These are phyloP conservation scores for Lolium rigidum DNA, from an alignment of 176 grass and related monocot genomes.

Conservation along the genomic window DNA sequence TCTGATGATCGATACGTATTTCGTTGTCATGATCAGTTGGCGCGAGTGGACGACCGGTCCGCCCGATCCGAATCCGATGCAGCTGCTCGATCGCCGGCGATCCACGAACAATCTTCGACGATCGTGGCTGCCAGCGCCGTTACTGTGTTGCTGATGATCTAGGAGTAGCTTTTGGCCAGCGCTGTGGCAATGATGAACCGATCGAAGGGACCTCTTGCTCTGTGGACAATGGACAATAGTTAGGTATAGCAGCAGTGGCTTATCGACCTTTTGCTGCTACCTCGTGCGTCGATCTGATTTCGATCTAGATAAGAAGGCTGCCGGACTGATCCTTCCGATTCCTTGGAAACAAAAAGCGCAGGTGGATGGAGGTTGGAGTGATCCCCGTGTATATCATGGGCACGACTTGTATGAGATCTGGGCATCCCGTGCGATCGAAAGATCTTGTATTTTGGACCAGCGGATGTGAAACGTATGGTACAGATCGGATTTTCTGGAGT, in stretches of 20 bases:
- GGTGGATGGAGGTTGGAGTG: background rate
- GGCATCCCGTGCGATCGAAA: too few species aligned
- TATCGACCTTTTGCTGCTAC: background rate
- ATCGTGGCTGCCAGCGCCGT: background rate
- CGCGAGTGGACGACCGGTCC: background rate
- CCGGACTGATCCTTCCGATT: background rate
- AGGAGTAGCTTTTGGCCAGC: background rate
- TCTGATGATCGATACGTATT: background rate
- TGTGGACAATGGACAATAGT: background rate
- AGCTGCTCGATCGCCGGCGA: background rate
- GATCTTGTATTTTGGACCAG: too few species aligned
- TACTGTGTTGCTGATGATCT: too few species aligned
- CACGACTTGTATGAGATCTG: too few species aligned
- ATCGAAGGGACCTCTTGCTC: background rate
- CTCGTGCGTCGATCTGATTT: background rate
- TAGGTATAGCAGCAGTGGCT: conserved; percentile 11
- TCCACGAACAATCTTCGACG: too few species aligned
- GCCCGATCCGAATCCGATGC: background rate
- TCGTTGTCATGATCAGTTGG: background rate
- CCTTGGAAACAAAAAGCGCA: conserved; percentile 16
- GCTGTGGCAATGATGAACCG: background rate
- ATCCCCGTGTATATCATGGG: background rate
- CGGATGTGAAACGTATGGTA: too few species aligned
- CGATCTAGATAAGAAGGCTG: background rate
- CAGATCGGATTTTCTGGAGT: too few species aligned